A percentile compares a stretch with the other conserved stretches of the same genome.
These are phyloP conservation scores for Citrus mangshanensis DNA, from an alignment of 345 rosid genomes.

Conservation along the genomic window DNA sequence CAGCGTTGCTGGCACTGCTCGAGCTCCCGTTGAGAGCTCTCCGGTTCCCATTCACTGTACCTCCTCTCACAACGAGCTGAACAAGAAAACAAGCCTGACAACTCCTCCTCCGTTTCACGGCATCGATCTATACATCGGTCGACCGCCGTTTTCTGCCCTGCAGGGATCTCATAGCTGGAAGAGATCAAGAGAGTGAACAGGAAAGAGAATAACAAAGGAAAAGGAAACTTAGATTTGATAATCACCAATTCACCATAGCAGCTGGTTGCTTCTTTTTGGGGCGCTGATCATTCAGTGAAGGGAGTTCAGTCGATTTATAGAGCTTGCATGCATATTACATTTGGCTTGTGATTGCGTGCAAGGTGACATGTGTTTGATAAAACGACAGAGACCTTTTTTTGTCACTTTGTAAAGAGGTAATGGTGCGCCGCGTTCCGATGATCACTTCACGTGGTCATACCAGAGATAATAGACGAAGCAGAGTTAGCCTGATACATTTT, in stretches of 20 bases:
- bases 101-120: conserved; percentile 1
- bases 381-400: too few relatives aligned
- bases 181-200: neutral
- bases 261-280: neutral
- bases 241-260: conserved; percentile 4
- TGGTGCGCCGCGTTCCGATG: too few relatives aligned
- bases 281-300: too few relatives aligned
- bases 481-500: too few relatives aligned
- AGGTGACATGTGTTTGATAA: too few relatives aligned
- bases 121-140: neutral
- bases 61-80: neutral
- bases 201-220: neutral
- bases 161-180: too few relatives aligned
- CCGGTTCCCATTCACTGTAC: conserved; percentile 2
- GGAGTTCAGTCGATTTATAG: too few relatives aligned
- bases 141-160: neutral
- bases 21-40: conserved; percentile 22
- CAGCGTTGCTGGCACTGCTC: conserved; percentile 34
- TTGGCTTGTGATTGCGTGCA: too few relatives aligned
- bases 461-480: too few relatives aligned
- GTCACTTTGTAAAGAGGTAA: too few relatives aligned
- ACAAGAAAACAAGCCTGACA: neutral
- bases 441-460: too few relatives aligned
- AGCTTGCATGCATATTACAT: too few relatives aligned
- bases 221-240: neutral